Conservation (phyloP, 176 grass and related monocot genomes). For the Elaeis guineensis region DNA sequence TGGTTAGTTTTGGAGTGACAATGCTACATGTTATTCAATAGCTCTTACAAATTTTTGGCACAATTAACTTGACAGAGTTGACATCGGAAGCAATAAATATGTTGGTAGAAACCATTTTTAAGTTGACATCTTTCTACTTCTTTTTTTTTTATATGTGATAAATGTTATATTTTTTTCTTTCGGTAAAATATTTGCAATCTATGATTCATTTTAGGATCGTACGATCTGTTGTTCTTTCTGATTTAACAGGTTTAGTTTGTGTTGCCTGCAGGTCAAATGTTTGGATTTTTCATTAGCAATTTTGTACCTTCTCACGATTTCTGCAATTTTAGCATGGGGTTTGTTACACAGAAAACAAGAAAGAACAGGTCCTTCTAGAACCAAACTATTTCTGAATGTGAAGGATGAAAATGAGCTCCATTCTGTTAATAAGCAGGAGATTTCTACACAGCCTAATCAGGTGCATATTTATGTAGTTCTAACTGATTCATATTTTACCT, state of each 20-base stretch:
- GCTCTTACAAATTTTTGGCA: no score
- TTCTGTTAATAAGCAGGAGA: slow-evolving; percentile 28
- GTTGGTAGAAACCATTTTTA: no score
- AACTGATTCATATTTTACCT: background rate
- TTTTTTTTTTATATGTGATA: no score
- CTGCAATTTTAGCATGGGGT: slow-evolving; percentile 51
- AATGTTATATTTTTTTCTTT: no score
- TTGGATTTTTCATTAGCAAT: slow-evolving; percentile 85
- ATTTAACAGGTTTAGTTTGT: slow-evolving; percentile 21
- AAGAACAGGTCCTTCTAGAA: slow-evolving; percentile 27
- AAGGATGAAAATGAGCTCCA: slow-evolving; percentile 24
- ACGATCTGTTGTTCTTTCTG: background rate
- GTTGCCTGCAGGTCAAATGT: slow-evolving; percentile 78
- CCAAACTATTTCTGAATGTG: slow-evolving; percentile 26
- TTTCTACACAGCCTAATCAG: slow-evolving; percentile 30
- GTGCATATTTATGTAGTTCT: slow-evolving; percentile 30
- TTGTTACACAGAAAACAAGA: slow-evolving; percentile 41
- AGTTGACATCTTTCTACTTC: no score
- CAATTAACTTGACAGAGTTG: no score
- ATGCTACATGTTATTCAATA: no score
- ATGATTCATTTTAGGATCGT: background rate
- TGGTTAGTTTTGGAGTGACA: no score
- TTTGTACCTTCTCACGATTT: slow-evolving; percentile 45
- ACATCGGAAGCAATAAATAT: no score
- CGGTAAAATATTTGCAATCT: no score